Conservation (phyloP, 805 yeast species). For the Cyberlindnera maclurae region DNA sequence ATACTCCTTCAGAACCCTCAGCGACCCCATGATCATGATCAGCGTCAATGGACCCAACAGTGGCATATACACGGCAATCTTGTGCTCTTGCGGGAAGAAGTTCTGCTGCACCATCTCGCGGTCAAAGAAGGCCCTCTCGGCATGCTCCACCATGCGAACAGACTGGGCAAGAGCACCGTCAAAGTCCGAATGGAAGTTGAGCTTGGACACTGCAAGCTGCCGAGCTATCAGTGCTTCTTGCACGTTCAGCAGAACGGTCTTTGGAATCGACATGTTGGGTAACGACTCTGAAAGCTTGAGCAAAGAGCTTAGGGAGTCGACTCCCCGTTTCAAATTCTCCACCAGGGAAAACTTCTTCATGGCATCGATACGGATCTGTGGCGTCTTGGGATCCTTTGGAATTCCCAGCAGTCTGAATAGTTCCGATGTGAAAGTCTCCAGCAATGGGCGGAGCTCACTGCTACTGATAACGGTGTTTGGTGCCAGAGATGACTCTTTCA, state of each 20-base stretch:
- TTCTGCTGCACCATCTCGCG: slow-evolving; percentile 93
- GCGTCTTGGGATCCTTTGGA: slow-evolving; percentile 50
- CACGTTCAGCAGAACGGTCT: slow-evolving; percentile 55
- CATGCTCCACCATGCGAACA: slow-evolving; percentile 29
- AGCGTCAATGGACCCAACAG: slow-evolving; percentile 78
- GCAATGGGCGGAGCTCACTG: slow-evolving; percentile 44
- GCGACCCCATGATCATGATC: slow-evolving; percentile 46
- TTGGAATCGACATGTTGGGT: slow-evolving; percentile 79
- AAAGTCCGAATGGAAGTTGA: slow-evolving; percentile 22
- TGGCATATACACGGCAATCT: slow-evolving; percentile 89
- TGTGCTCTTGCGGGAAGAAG: slow-evolving; percentile 93
- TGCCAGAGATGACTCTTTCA: slow-evolving; percentile 29
- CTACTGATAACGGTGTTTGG: slow-evolving; percentile 27
- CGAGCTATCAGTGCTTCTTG: slow-evolving; percentile 39
- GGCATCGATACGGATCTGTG: slow-evolving; percentile 56
- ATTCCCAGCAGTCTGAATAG: slow-evolving; percentile 68
- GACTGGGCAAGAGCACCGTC: slow-evolving; percentile 56
- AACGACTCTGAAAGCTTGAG: slow-evolving; percentile 60
- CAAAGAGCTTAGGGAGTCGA: slow-evolving; percentile 68
- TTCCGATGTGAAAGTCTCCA: slow-evolving; percentile 71
- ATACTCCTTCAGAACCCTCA: slow-evolving; percentile 38
- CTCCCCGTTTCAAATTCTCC: slow-evolving; percentile 52
- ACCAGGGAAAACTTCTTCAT: slow-evolving; percentile 52
- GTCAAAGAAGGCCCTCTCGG: slow-evolving; percentile 77
- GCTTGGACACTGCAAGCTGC: slow-evolving; percentile 22